A percentile compares a stretch with the other conserved stretches of the same genome.
phyloP scores from a whole-genome alignment of 768 basidiomycete genomes.

The Rhizopogon vinicolor region DNA sequence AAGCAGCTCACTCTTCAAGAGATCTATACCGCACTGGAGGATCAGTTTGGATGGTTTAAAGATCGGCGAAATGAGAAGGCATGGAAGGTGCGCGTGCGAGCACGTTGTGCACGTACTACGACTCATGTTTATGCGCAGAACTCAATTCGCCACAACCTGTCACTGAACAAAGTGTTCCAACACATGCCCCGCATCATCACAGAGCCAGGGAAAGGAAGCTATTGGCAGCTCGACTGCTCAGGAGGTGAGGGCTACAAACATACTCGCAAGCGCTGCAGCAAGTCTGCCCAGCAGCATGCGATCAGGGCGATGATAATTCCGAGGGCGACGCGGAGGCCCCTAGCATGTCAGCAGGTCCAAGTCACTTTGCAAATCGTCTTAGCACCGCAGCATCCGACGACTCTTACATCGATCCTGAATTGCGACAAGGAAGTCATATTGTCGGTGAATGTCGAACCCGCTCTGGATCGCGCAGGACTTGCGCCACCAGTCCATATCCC shows the following conservation, averaged over 20 bases:
- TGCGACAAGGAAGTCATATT: slow-evolving; percentile 28
- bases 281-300: slow-evolving; percentile 24
- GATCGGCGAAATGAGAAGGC: slow-evolving; percentile 36
- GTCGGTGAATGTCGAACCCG: slow-evolving; percentile 30
- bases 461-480: slow-evolving; percentile 15
- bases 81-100: slow-evolving; percentile 56
- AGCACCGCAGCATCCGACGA: slow-evolving; percentile 23
- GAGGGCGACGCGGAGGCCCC: slow-evolving; percentile 18
- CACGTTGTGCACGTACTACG: background rate
- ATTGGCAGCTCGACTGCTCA: slow-evolving; percentile 56
- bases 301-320: slow-evolving; percentile 19
- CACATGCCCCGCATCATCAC: slow-evolving; percentile 54
- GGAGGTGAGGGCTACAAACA: slow-evolving; percentile 61
- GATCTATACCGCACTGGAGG: slow-evolving; percentile 53
- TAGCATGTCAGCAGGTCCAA: background rate
- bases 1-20: slow-evolving; percentile 58
- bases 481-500: slow-evolving; percentile 20
- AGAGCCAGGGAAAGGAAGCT: slow-evolving; percentile 66
- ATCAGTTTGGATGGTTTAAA: slow-evolving; percentile 52
- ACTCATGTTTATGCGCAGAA: slow-evolving; percentile 26
- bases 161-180: slow-evolving; percentile 44
- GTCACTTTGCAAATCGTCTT: background rate
- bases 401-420: slow-evolving; percentile 31
- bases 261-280: slow-evolving; percentile 48
- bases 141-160: slow-evolving; percentile 49